Conservation (phyloP, 129 eudicot genomes). For the Kitagawia praeruptora region DNA sequence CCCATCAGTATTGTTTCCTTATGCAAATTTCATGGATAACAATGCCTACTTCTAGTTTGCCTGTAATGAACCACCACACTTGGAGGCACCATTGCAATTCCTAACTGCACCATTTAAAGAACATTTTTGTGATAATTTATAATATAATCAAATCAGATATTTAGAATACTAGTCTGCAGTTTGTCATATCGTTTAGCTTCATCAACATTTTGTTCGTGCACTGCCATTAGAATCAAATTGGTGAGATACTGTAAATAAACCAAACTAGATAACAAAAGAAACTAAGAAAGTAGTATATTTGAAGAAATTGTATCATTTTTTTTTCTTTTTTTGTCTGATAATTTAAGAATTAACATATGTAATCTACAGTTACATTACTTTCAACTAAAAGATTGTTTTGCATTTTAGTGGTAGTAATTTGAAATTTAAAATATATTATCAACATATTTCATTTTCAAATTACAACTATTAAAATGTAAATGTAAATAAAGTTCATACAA, state of each 20-base stretch:
- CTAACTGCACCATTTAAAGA: constrained; percentile 12
- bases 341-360: not conserved
- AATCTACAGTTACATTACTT: too few species aligned
- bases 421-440: too few species aligned
- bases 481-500: too few species aligned
- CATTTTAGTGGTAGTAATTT: too few species aligned
- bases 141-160: not conserved
- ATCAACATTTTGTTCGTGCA: not conserved
- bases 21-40: too few species aligned
- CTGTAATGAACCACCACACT: constrained; percentile 30
- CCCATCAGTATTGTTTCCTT: too few species aligned
- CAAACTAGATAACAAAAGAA: not conserved
- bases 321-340: not conserved
- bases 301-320: too few species aligned
- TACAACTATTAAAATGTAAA: too few species aligned
- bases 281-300: not conserved
- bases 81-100: constrained; percentile 25
- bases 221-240: not conserved
- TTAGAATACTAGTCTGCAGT: not conserved
- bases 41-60: constrained; percentile 15
- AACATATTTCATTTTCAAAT: too few species aligned
- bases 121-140: too few species aligned
- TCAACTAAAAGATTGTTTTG: too few species aligned
- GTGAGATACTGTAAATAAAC: not conserved
- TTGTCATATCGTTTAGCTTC: not conserved